These are phyloP conservation scores for Colletotrichum phormii DNA, from an alignment of 2,329 filamentous ascomycete genomes.

Conservation along the genomic window DNA sequence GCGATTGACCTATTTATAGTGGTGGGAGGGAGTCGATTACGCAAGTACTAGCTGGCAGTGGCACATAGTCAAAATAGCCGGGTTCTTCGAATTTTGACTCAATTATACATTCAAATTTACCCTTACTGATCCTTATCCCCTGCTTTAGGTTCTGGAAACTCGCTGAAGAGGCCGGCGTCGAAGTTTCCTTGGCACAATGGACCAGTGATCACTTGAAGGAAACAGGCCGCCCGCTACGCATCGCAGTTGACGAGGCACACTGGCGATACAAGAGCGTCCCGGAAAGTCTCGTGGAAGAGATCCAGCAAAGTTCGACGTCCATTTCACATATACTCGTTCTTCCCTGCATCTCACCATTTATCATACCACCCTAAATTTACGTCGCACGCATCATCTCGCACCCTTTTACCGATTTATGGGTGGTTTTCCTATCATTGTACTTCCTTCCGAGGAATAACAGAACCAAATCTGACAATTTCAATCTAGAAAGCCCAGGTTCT, in stretches of 20 bases:
- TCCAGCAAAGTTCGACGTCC: not conserved
- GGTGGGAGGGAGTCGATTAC: too few species aligned
- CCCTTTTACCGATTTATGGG: too few species aligned
- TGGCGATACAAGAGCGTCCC: conserved; percentile 4
- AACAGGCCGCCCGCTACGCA: not conserved
- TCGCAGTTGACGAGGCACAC: conserved; percentile 13
- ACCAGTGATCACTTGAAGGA: not conserved
- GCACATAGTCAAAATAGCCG: too few species aligned
- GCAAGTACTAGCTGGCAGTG: too few species aligned
- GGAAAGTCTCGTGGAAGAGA: not conserved
- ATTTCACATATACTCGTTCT: too few species aligned
- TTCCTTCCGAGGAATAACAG: not conserved
- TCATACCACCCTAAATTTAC: too few species aligned
- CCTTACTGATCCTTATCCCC: not conserved
- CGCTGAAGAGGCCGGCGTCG: not conserved
- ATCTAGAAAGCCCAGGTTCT: not conserved
- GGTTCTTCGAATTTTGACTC: not conserved
- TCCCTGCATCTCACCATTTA: too few species aligned
- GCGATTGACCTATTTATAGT: too few species aligned
- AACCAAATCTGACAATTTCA: not conserved
- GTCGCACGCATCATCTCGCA: not conserved
- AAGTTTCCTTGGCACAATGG: not conserved
- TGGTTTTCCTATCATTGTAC: too few species aligned
- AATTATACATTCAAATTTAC: too few species aligned
- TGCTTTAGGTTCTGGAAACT: not conserved